A percentile compares a stretch with the other conserved stretches of the same genome.
Evolutionary conservation across 2,329 filamentous ascomycete species (phyloP).

Genomic region (Ilyonectria destructans): DNA sequence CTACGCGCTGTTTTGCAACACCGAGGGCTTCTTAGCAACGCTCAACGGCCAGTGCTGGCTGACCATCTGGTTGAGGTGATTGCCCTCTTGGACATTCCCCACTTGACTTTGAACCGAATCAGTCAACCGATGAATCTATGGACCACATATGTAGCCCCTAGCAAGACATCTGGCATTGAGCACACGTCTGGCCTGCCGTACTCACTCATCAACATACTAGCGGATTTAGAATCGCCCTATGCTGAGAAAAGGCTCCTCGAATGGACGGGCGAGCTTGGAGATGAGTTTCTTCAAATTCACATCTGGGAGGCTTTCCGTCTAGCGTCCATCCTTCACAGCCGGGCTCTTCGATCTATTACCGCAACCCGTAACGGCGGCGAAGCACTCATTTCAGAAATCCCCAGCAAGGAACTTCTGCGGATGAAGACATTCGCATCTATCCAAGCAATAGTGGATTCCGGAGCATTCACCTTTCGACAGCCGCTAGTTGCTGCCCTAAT

Average conservation of each 20-base stretch:
- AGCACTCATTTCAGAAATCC: not conserved
- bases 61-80: constrained; percentile 23
- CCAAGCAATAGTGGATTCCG: constrained; percentile 21
- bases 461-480: constrained; percentile 1
- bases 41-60: not conserved
- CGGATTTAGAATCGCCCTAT: constrained; percentile 9
- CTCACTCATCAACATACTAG: constrained; percentile 22
- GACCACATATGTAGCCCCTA: constrained; percentile 7
- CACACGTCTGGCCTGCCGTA: constrained; percentile 24
- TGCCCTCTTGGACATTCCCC: constrained; percentile 21
- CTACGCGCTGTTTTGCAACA: constrained; percentile 15
- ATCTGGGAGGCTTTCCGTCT: constrained; percentile 26
- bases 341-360: not conserved
- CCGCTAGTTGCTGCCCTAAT: constrained; percentile 11
- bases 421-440: constrained; percentile 23
- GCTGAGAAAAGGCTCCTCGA: constrained; percentile 7
- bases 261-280: constrained; percentile 21
- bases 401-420: constrained; percentile 1
- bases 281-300: constrained; percentile 22
- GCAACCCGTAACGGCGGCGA: not conserved
- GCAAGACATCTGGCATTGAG: constrained; percentile 15
- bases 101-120: constrained; percentile 19
- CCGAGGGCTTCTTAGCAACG: not conserved
- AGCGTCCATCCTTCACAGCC: constrained; percentile 20
- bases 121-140: constrained; percentile 19